These are phyloP conservation scores for Deinandra increscens DNA, from an alignment of 129 eudicot species.

Conservation along the genomic window DNA sequence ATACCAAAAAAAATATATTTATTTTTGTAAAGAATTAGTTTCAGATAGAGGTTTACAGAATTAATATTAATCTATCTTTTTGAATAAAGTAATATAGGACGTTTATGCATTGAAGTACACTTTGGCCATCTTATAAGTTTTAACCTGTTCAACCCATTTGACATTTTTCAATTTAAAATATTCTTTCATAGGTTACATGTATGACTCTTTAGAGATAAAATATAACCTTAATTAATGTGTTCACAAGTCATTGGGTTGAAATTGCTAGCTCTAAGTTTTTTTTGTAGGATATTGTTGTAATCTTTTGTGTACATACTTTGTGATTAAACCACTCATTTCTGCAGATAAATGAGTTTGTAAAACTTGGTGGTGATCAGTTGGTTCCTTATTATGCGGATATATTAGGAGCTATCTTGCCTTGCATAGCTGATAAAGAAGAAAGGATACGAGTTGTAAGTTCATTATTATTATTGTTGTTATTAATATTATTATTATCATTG, in stretches of 20 bases:
- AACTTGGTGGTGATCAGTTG: conserved; percentile 96
- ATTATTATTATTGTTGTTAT: no score
- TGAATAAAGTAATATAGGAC: background rate
- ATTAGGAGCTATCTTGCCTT: conserved; percentile 91
- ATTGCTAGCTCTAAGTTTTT: background rate
- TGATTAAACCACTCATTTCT: conserved; percentile 15
- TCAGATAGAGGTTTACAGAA: background rate
- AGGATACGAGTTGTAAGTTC: conserved; percentile 84
- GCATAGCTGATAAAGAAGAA: conserved; percentile 96
- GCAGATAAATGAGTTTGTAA: conserved; percentile 95
- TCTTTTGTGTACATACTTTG: no score
- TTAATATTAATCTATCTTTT: background rate
- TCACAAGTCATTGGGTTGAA: background rate
- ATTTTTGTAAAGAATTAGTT: background rate
- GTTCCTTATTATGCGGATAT: conserved; percentile 97
- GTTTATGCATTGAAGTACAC: conserved; percentile 4
- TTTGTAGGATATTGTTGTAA: background rate
- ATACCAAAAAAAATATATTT: background rate
- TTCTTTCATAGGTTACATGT: background rate
- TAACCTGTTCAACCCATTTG: background rate
- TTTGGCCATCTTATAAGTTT: background rate
- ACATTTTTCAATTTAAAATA: background rate
- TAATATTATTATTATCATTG: background rate
- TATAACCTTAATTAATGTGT: background rate
- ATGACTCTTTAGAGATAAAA: background rate